Percentiles rank a stretch among this genome's conserved stretches.
phyloP scores from a whole-genome alignment of 176 grass and related monocot species.

The Paspalum vaginatum region DNA sequence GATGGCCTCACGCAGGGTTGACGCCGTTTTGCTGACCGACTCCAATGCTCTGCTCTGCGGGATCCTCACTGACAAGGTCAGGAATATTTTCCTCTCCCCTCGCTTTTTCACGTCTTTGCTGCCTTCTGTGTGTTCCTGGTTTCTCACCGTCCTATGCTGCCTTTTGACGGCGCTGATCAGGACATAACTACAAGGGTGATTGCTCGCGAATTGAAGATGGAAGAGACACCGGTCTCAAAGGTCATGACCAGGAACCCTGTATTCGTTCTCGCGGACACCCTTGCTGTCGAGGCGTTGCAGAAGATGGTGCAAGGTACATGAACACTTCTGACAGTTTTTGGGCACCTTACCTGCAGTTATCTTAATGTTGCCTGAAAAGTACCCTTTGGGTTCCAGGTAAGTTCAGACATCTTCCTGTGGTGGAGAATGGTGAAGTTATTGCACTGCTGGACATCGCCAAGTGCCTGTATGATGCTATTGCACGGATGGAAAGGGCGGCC shows the following conservation, averaged over 20 bases:
- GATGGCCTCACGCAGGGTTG: slow-evolving; percentile 78
- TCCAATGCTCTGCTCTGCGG: slow-evolving; percentile 92
- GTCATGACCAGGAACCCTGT: slow-evolving; percentile 93
- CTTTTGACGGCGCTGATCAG: slow-evolving; percentile 34
- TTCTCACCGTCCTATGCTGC: slow-evolving; percentile 14
- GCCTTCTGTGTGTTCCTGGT: neutral
- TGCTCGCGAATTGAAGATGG: slow-evolving; percentile 90
- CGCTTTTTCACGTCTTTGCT: neutral
- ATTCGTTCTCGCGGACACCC: slow-evolving; percentile 86
- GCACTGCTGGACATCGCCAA: slow-evolving; percentile 96
- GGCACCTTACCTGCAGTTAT: neutral
- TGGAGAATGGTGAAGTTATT: slow-evolving; percentile 96
- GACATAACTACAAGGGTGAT: slow-evolving; percentile 92
- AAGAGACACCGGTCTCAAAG: slow-evolving; percentile 93
- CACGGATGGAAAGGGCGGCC: slow-evolving; percentile 96
- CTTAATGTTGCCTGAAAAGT: slow-evolving; percentile 10
- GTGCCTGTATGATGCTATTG: slow-evolving; percentile 98
- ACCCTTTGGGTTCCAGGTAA: slow-evolving; percentile 67
- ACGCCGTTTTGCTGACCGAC: slow-evolving; percentile 89
- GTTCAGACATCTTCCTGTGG: slow-evolving; percentile 97
- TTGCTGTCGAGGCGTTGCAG: slow-evolving; percentile 93
- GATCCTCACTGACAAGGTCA: slow-evolving; percentile 96
- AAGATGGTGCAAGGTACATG: slow-evolving; percentile 97
- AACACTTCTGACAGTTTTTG: neutral
- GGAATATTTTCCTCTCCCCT: slow-evolving; percentile 16